Base-by-base conservation (phyloP, 2,329 filamentous ascomycete species). In the Cordyceps militaris region DNA sequence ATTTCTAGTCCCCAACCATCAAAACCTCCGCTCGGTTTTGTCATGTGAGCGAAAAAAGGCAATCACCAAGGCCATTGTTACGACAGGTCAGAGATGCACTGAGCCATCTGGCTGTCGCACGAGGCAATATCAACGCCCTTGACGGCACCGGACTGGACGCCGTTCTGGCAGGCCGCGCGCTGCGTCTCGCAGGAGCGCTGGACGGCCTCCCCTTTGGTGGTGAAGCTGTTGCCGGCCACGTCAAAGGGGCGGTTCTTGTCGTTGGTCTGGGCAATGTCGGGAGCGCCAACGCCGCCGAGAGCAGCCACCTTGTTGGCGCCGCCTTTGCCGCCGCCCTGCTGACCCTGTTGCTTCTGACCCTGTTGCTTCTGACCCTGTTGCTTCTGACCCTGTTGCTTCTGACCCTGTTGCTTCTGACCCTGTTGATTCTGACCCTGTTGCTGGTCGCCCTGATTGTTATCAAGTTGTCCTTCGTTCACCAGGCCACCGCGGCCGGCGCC, bases 161-260 rank as follows among this genome's bases (percentile, higher is more conserved):
- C 77, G 61, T 83, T 71, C 13, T 79, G 73, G 65, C 85, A 88
- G 3, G 68, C 70, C 64, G 85, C 86, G 72, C 83, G 80, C 72
- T 87, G 82, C 59, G 85, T 78, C 60, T 83, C 78, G 66, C 85
- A 88, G 36, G 82, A 79, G 48, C 85, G 76, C 69, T 85, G 78
- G 42, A 79, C 70, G 21, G 85, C 85, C 10, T 78, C 79, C 3
- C 67, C 71, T 62, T 79, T 67, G 66, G 79, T 79, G 40, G 79
- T 78, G 66, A 88, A 87, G 38, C 74, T 83, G 72, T 74, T 73
- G 50, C 79, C 80, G 63, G 81, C 79, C 59, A 84, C 80, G 23
- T 68, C 63, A 69, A 85, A 85, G 57, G 82, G 80, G 32, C 83
- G 76, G 57, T 68, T 65, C 23, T 69, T 59, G 64, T 81, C 70